Evolutionary conservation across 1,284 basidiomycete species (phyloP), one percentile per base, ranked within the genome.

Genomic region (Flammula alnicola): DNA sequence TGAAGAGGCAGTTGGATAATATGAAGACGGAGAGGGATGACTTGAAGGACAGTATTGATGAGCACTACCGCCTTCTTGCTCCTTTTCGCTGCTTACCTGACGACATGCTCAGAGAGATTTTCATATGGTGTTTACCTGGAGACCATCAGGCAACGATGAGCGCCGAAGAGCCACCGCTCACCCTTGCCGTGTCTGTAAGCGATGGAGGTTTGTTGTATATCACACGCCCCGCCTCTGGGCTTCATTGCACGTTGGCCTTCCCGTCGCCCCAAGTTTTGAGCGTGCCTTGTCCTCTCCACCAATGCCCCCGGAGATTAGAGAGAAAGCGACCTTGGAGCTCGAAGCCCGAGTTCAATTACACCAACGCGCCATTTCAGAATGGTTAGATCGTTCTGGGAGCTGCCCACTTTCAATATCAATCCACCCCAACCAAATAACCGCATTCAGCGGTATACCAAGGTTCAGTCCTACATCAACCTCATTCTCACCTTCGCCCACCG

Each of bases 1-100:
- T 44, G 6, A 12, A 32, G 22, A n/a, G 16, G 11, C 12, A 35
- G 10, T 20, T 44, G 3, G 22, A 44, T 9, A 11, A n/a, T 3
- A 16, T 25, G 22, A 44, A 16, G 5, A 11, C 23, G 23, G 20
- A 17, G 26, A 14, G 5, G 16, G 32, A 17, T 1, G 4, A 7
- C 5, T 7, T 44, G 1, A 10, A 8, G 12, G 10, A 3, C 31
- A 44, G 23, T 26, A 55, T 55, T n/a, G 29, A 44, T 14, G 49
- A 44, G n/a, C 53, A 55, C 26, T 39, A 42, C 9, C n/a, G 20
- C 11, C 45, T 55, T 11, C 26, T 55, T 7, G 36, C 42, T 10
- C 53, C 49, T 5, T 51, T 55, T 31, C 42, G 49, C 5, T 33
- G 49, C 8, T 29, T 55, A 16, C 53, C 53, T 10, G 43, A 48